These are phyloP conservation scores for Tricholoma hemisulphureum DNA, from an alignment of 768 basidiomycete genomes.

Conservation along the genomic window DNA sequence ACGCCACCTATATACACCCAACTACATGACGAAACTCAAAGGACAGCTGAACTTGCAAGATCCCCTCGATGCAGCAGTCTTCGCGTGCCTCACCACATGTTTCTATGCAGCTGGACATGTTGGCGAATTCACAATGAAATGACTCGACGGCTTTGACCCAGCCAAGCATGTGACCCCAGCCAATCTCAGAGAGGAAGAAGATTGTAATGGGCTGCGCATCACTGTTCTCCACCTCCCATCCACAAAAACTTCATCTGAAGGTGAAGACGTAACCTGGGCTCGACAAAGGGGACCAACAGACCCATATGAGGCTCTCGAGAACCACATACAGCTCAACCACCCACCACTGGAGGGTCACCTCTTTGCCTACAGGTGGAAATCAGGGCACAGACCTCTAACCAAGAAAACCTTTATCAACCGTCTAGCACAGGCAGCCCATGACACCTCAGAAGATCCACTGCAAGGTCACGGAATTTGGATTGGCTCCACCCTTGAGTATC, in stretches of 20 bases:
- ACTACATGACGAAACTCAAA: neutral
- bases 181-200: neutral
- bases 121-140: too few relatives aligned
- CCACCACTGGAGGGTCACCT: neutral
- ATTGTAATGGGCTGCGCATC: neutral
- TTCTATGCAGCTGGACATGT: slow-evolving; percentile 15
- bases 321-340: neutral
- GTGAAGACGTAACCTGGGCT: neutral
- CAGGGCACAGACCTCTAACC: too few relatives aligned
- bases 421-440: neutral
- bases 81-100: slow-evolving; percentile 15
- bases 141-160: too few relatives aligned
- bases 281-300: neutral
- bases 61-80: neutral
- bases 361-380: too few relatives aligned
- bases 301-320: neutral
- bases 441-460: neutral
- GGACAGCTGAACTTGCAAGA: neutral
- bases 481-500: too few relatives aligned
- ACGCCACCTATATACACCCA: neutral
- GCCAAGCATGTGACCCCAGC: too few relatives aligned
- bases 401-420: too few relatives aligned
- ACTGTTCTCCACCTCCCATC: slow-evolving; percentile 7
- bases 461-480: too few relatives aligned
- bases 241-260: slow-evolving; percentile 11